Percentiles rank a stretch among this genome's conserved stretches.
Evolutionary conservation across 495 filamentous ascomycete species (phyloP).

Genomic region (Tuber aestivum): DNA sequence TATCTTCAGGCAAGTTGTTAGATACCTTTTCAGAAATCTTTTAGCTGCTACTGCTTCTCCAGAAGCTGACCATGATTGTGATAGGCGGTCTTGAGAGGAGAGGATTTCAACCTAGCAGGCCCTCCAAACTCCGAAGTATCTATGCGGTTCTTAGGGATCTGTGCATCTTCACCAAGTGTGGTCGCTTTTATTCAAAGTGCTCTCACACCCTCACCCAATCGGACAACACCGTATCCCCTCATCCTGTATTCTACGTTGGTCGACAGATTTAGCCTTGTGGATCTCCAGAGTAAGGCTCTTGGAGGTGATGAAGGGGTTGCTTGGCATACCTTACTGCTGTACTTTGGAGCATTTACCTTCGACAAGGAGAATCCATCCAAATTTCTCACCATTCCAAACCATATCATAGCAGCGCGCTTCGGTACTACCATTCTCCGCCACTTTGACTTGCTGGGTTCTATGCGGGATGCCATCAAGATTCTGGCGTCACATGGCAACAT

Average conservation of each 20-base stretch:
- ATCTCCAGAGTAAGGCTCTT: neutral
- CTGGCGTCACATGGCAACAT: neutral
- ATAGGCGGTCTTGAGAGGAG: neutral
- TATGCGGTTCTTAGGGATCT: neutral
- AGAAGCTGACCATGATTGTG: neutral
- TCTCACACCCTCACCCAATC: neutral
- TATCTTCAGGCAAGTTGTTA: conserved; percentile 6
- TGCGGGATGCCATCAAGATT: neutral
- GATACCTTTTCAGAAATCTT: neutral
- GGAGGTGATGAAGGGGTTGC: neutral
- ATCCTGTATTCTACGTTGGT: neutral
- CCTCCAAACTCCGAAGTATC: conserved; percentile 3
- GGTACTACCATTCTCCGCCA: neutral
- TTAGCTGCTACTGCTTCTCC: neutral
- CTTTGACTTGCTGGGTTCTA: neutral
- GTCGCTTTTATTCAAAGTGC: conserved; percentile 1
- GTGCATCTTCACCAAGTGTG: neutral
- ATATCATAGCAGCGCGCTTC: neutral
- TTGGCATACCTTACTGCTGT: neutral
- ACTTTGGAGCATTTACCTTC: conserved; percentile 6
- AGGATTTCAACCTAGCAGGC: neutral
- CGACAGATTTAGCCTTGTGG: neutral
- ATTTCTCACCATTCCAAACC: conserved; percentile 6
- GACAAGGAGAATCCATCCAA: neutral
- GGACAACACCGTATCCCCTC: neutral